Percentiles rank a stretch among this genome's conserved stretches.
These are phyloP conservation scores for Phytophthora cactorum DNA, from an alignment of 352 stramenopile species.

Conservation along the genomic window DNA sequence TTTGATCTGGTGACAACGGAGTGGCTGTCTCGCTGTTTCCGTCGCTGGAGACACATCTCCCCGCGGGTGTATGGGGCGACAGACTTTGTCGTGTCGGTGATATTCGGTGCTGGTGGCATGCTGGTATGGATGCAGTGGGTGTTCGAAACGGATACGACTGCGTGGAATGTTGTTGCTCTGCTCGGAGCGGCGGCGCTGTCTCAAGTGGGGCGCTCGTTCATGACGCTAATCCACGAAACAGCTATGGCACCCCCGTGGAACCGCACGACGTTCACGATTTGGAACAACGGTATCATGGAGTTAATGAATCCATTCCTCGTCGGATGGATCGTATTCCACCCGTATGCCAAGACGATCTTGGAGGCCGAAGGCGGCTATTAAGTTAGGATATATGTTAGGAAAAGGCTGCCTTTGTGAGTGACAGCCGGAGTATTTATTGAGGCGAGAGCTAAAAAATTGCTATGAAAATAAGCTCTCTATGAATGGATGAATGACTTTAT, in stretches of 20 bases:
- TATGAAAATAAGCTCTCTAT: not conserved
- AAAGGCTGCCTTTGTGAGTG: not conserved
- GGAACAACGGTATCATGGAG: slow-evolving; percentile 63
- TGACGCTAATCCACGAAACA: slow-evolving; percentile 52
- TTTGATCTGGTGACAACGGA: slow-evolving; percentile 22
- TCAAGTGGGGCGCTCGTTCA: slow-evolving; percentile 41
- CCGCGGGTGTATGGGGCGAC: not conserved
- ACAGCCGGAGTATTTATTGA: slow-evolving; percentile 36
- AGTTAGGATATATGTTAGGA: slow-evolving; percentile 13
- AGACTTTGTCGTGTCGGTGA: slow-evolving; percentile 34
- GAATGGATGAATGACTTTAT: slow-evolving; percentile 7
- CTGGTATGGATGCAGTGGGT: slow-evolving; percentile 32
- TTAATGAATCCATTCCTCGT: slow-evolving; percentile 65
- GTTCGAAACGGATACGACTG: slow-evolving; percentile 19
- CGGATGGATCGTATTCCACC: slow-evolving; percentile 65
- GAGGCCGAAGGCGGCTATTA: slow-evolving; percentile 25
- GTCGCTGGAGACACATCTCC: slow-evolving; percentile 22
- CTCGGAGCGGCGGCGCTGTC: slow-evolving; percentile 39
- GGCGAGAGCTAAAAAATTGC: slow-evolving; percentile 4
- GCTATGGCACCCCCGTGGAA: slow-evolving; percentile 34
- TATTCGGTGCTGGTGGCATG: slow-evolving; percentile 21
- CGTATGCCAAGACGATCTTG: slow-evolving; percentile 62
- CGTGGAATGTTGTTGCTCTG: slow-evolving; percentile 48
- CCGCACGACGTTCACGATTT: slow-evolving; percentile 32
- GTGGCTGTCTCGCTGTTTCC: slow-evolving; percentile 1